These are phyloP conservation scores for Tilletiaria anomala DNA, from an alignment of 1,284 basidiomycete species.

Conservation along the genomic window DNA sequence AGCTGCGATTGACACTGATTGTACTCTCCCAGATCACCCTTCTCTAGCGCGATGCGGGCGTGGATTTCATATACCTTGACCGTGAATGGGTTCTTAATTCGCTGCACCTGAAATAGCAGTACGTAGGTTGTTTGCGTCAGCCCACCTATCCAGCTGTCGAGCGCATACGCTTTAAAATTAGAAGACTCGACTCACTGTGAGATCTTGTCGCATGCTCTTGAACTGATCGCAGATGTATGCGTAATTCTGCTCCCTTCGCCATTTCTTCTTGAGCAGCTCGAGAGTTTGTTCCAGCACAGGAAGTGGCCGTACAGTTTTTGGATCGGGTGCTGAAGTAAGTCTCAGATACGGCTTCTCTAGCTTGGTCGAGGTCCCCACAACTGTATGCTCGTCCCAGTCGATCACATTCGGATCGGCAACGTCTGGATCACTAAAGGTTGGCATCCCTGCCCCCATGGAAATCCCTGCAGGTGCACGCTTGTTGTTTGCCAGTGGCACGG, in stretches of 20 bases:
- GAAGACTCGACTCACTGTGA: constrained; percentile 58
- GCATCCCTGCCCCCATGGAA: not conserved
- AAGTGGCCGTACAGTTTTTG: constrained; percentile 82
- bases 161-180: not conserved
- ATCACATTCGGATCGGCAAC: constrained; percentile 60
- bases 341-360: constrained; percentile 93
- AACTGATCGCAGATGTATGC: constrained; percentile 94
- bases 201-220: constrained; percentile 90
- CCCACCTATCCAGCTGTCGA: no score
- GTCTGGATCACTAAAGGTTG: not conserved
- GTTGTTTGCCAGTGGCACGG: not conserved
- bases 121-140: constrained; percentile 9
- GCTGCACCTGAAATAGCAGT: constrained; percentile 63
- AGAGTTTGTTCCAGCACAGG: constrained; percentile 71
- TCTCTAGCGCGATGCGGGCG: constrained; percentile 88
- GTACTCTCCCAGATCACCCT: constrained; percentile 95
- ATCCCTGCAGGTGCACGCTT: not conserved
- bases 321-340: constrained; percentile 86
- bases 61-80: constrained; percentile 96
- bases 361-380: constrained; percentile 74
- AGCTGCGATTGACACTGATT: constrained; percentile 93
- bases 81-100: constrained; percentile 97
- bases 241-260: constrained; percentile 72
- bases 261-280: constrained; percentile 70
- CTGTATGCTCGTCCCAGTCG: constrained; percentile 90